Percentiles rank a stretch among this genome's conserved stretches.
Conservation (phyloP, 495 filamentous ascomycete genomes). For the Emericellopsis terricola region DNA sequence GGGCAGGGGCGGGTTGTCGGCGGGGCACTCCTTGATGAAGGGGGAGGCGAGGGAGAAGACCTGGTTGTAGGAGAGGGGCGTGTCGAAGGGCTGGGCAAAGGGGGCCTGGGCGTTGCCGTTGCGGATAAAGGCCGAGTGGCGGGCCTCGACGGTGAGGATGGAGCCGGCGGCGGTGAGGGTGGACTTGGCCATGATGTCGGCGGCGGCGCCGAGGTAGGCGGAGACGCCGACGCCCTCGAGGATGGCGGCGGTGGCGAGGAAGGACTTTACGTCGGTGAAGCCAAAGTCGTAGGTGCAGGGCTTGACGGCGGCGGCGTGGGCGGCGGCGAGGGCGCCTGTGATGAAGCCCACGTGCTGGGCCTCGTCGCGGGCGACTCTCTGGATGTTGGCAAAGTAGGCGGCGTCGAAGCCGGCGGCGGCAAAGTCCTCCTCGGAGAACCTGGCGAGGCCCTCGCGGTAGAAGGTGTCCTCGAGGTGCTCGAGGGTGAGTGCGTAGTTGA, state of each 20-base stretch:
- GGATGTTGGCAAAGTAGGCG: slow-evolving; percentile 18
- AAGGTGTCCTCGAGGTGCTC: slow-evolving; percentile 46
- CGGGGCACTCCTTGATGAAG: slow-evolving; percentile 43
- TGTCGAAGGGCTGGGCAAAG: slow-evolving; percentile 42
- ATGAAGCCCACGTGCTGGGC: slow-evolving; percentile 37
- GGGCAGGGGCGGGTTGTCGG: slow-evolving; percentile 34
- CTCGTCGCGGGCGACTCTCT: slow-evolving; percentile 30
- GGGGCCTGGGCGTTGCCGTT: slow-evolving; percentile 23
- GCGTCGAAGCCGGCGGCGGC: slow-evolving; percentile 17
- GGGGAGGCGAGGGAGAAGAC: slow-evolving; percentile 46
- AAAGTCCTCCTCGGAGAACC: slow-evolving; percentile 31
- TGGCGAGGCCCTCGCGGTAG: slow-evolving; percentile 41
- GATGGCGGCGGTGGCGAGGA: slow-evolving; percentile 40
- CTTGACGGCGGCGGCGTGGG: slow-evolving; percentile 36
- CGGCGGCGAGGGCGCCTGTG: slow-evolving; percentile 31
- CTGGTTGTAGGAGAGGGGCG: slow-evolving; percentile 33
- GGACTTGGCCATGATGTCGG: slow-evolving; percentile 30
- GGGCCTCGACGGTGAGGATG: slow-evolving; percentile 41
- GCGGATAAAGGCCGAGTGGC: slow-evolving; percentile 44
- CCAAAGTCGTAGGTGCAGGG: slow-evolving; percentile 45
- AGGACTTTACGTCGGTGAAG: slow-evolving; percentile 36
- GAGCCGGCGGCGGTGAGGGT: slow-evolving; percentile 38
- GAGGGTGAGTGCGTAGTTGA: slow-evolving; percentile 37
- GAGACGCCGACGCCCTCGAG: slow-evolving; percentile 45
- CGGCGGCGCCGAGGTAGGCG: slow-evolving; percentile 43